Evolutionary conservation across 768 basidiomycete genomes (phyloP).

Genomic region (Gautieria morchelliformis): DNA sequence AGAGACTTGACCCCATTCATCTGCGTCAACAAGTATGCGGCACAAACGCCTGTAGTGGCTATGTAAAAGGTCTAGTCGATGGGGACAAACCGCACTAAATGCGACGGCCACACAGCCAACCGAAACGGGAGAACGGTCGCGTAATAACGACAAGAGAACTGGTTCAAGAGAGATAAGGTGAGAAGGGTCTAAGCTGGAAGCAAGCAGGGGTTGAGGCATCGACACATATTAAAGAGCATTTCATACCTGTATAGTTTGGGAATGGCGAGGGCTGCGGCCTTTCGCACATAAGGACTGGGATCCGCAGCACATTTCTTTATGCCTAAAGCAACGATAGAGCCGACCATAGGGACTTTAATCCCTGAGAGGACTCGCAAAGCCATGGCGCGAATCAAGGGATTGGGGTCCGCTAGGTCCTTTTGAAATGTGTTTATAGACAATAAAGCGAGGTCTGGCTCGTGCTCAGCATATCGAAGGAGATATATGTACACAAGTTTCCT

Average conservation of each 20-base stretch:
- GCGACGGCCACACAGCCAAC: slow-evolving; percentile 81
- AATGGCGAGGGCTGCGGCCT: slow-evolving; percentile 84
- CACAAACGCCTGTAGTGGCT: slow-evolving; percentile 81
- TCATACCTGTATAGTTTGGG: slow-evolving; percentile 73
- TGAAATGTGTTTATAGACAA: slow-evolving; percentile 98
- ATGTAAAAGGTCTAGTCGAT: slow-evolving; percentile 80
- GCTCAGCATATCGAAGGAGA: slow-evolving; percentile 85
- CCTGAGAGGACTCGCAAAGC: slow-evolving; percentile 88
- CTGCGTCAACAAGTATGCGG: slow-evolving; percentile 75
- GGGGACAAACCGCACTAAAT: slow-evolving; percentile 81
- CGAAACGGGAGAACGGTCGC: slow-evolving; percentile 76
- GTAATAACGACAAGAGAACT: slow-evolving; percentile 53
- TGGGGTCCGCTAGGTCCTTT: slow-evolving; percentile 86
- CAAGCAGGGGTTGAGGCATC: slow-evolving; percentile 9
- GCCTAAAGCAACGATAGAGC: slow-evolving; percentile 72
- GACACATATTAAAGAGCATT: slow-evolving; percentile 8
- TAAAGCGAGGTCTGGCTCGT: slow-evolving; percentile 89
- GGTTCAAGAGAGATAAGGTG: slow-evolving; percentile 66
- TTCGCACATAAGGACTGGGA: slow-evolving; percentile 89
- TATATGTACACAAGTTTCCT: slow-evolving; percentile 98
- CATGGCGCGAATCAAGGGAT: slow-evolving; percentile 93
- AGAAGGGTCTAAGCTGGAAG: slow-evolving; percentile 56
- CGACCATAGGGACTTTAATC: slow-evolving; percentile 85
- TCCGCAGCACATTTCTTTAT: slow-evolving; percentile 91
- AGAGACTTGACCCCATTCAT: slow-evolving; percentile 93